phyloP scores from a whole-genome alignment of 768 basidiomycete genomes.

The Suillus luteus region DNA sequence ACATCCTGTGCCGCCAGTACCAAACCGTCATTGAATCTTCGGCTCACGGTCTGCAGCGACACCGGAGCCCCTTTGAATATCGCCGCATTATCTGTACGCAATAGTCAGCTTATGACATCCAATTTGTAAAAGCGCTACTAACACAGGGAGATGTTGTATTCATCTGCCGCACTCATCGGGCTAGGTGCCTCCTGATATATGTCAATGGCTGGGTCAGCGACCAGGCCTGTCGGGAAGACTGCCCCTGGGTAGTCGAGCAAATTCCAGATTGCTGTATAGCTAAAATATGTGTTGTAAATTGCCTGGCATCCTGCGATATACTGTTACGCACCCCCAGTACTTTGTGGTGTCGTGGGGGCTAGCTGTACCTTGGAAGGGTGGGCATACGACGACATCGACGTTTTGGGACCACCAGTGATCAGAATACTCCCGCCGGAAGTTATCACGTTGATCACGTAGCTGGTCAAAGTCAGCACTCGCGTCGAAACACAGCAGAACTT shows the following conservation, averaged over 20 bases:
- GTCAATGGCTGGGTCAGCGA: constrained; percentile 30
- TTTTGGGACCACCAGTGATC: constrained; percentile 40
- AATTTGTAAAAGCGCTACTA: constrained; percentile 7
- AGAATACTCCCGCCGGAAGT: constrained; percentile 36
- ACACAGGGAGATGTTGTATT: constrained; percentile 23
- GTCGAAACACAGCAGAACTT: constrained; percentile 18
- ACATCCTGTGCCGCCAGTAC: constrained; percentile 28
- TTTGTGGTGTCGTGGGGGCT: constrained; percentile 38
- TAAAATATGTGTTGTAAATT: constrained; percentile 35
- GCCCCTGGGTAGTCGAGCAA: constrained; percentile 45
- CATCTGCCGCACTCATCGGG: constrained; percentile 24
- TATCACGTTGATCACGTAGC: constrained; percentile 36
- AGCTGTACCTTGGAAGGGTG: constrained; percentile 39
- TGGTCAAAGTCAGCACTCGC: constrained; percentile 21
- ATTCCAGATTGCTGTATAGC: constrained; percentile 47
- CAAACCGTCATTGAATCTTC: constrained; percentile 30
- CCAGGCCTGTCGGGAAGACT: constrained; percentile 46
- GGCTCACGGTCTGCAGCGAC: constrained; percentile 25
- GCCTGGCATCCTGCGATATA: constrained; percentile 30
- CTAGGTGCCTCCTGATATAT: constrained; percentile 12
- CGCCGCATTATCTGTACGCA: constrained; percentile 23
- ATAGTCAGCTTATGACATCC: constrained; percentile 13
- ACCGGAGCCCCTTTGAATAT: constrained; percentile 22
- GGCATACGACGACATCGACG: constrained; percentile 43
- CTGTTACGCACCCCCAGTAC: constrained; percentile 34